A percentile compares a stretch with the other conserved stretches of the same genome.
Conservation (phyloP, 2,329 filamentous ascomycete genomes). For the Keithomyces neogunnii region DNA sequence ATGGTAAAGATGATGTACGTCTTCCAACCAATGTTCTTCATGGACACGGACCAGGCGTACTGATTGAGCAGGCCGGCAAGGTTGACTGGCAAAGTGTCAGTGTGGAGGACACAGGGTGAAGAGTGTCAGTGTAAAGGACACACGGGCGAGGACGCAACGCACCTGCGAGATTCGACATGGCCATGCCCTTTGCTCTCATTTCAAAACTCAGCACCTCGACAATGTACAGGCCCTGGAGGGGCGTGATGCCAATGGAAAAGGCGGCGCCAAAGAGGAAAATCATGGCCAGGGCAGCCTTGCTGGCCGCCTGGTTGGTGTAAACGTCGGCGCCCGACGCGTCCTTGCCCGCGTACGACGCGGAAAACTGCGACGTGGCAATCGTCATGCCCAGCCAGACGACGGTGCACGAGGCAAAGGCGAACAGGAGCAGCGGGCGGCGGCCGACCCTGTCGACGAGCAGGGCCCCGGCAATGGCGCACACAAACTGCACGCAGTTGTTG, state of each 20-base stretch:
- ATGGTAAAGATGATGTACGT: slow-evolving; percentile 38
- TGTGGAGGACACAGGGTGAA: too few species aligned
- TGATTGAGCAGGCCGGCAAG: slow-evolving; percentile 36
- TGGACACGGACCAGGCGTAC: slow-evolving; percentile 36
- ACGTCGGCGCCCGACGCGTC: slow-evolving; percentile 18
- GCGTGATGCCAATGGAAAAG: slow-evolving; percentile 35
- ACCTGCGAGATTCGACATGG: slow-evolving; percentile 29
- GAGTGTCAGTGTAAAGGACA: too few species aligned
- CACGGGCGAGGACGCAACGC: not conserved
- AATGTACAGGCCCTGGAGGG: slow-evolving; percentile 32
- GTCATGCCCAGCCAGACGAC: slow-evolving; percentile 44
- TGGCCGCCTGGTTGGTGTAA: slow-evolving; percentile 25
- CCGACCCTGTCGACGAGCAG: slow-evolving; percentile 40
- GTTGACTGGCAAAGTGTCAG: slow-evolving; percentile 10
- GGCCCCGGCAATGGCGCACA: slow-evolving; percentile 40
- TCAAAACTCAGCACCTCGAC: slow-evolving; percentile 44
- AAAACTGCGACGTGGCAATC: slow-evolving; percentile 31
- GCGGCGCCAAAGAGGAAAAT: slow-evolving; percentile 47
- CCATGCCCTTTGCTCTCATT: slow-evolving; percentile 46
- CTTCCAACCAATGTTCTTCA: slow-evolving; percentile 41
- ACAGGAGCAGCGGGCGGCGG: slow-evolving; percentile 43
- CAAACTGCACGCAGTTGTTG: slow-evolving; percentile 41
- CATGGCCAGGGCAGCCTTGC: slow-evolving; percentile 39
- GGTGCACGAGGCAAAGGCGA: slow-evolving; percentile 38
- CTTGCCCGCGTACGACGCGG: slow-evolving; percentile 20